A percentile compares a stretch with the other conserved stretches of the same genome.
Conservation (phyloP, 345 rosid species). For the Trapa bicornis region DNA sequence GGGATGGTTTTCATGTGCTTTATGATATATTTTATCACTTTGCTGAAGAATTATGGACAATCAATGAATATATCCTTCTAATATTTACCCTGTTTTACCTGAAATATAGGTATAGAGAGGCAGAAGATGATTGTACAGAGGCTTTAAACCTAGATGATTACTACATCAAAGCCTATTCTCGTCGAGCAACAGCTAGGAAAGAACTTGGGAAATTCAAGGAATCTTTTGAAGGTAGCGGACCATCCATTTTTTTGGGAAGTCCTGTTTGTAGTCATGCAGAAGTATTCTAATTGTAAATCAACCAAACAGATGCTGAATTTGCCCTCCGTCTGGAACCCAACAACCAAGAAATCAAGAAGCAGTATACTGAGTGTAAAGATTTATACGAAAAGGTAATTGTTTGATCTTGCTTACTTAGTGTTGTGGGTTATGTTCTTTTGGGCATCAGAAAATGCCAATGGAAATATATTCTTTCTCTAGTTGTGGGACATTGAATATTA, state of each 20-base stretch:
- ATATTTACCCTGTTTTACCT: slow-evolving; percentile 7
- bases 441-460: background rate
- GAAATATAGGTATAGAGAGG: slow-evolving; percentile 52
- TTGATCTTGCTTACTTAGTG: slow-evolving; percentile 1
- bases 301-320: slow-evolving; percentile 74
- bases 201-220: slow-evolving; percentile 64
- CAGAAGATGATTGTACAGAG: slow-evolving; percentile 91
- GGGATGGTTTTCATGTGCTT: background rate
- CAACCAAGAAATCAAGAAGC: slow-evolving; percentile 80
- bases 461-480: background rate
- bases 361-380: slow-evolving; percentile 51
- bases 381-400: slow-evolving; percentile 52
- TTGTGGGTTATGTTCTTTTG: background rate
- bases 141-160: slow-evolving; percentile 82
- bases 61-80: background rate
- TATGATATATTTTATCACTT: background rate
- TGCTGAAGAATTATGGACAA: background rate
- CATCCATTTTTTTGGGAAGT: background rate
- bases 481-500: background rate
- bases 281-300: slow-evolving; percentile 12
- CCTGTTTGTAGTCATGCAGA: background rate
- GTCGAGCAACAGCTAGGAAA: slow-evolving; percentile 81
- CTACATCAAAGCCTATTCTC: slow-evolving; percentile 79
- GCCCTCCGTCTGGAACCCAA: slow-evolving; percentile 74
- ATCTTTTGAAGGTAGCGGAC: slow-evolving; percentile 56